Base-by-base conservation (phyloP, 1,284 basidiomycete genomes). In the Mycena citricolor region DNA sequence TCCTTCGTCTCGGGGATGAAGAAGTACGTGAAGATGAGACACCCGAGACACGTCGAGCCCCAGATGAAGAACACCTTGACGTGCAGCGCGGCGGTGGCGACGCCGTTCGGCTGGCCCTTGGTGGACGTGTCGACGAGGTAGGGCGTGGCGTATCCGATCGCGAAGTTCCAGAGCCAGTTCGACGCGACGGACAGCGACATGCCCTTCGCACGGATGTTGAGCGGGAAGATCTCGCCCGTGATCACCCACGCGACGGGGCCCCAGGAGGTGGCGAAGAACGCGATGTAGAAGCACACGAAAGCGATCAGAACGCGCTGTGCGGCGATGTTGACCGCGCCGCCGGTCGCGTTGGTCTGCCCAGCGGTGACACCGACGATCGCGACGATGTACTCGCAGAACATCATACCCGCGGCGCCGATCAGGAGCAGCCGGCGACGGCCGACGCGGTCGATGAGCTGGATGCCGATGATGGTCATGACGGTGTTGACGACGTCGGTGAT, bases 61-160 rank as follows among this genome's bases (percentile, higher is more conserved):
- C 85, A 87, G 61, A 89, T 68, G 70, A 84, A 88, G 79, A 87
- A 89, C 60, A 89, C 84, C 64, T 81, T 84, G 42, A 73, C 70
- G 19, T 73, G 69, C 34, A 84, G 73, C 60, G 77, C 71, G 20
- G 71, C 71, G 32, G 67, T 59, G 32, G 42, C 49, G 28, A 52
- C 46, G 4, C 50, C 50, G 37, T 52, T 52, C 7, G 50, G 50
- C 39, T 52, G 42, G 11, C 50, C 50, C 36, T 44, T 46, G 12
- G 46, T 52, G 17, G 60, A 66, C 1, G 43, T 23, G 16, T 74
- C 63, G 57, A 88, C 86, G 51, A 89, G 70, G 69, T 85, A 88
- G 4, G 85, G 86, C 1, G 83, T 71, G 47, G 70, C 70, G 35
- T 61, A 61, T 19, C 52, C 72, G 54, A 81, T 78, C 41, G 64